Evolutionary conservation across 371 early-diverging fungal genomes (phyloP).

Genomic region (Actinomortierella wolfii): DNA sequence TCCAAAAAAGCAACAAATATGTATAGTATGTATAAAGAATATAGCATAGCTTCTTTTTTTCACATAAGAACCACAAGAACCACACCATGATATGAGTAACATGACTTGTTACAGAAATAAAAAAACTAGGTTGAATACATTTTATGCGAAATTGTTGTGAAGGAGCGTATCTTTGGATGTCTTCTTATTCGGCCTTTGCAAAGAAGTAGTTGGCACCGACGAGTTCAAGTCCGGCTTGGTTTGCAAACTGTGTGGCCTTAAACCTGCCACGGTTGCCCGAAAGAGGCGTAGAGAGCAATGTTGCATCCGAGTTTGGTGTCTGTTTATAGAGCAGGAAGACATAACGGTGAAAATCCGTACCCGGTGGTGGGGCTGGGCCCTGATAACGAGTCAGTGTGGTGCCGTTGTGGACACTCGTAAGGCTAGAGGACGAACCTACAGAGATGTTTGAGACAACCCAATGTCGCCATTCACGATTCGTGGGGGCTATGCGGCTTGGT

Average conservation of each 20-base stretch:
- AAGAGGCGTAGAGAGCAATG: slow-evolving; percentile 2
- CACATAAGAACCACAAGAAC: no score
- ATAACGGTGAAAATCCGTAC: slow-evolving; percentile 66
- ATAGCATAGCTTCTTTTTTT: no score
- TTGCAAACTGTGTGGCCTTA: slow-evolving; percentile 53
- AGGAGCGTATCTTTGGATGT: no score
- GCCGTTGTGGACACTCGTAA: slow-evolving; percentile 43
- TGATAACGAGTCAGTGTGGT: slow-evolving; percentile 52
- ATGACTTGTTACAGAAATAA: no score
- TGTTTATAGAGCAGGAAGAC: slow-evolving; percentile 68
- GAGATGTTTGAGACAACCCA: slow-evolving; percentile 67
- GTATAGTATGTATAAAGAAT: no score
- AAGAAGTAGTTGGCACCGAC: slow-evolving; percentile 63
- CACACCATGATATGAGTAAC: no score
- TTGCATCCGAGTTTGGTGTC: slow-evolving; percentile 26
- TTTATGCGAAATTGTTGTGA: no score
- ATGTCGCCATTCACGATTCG: slow-evolving; percentile 63
- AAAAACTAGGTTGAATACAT: no score
- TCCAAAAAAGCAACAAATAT: no score
- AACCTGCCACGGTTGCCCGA: slow-evolving; percentile 43
- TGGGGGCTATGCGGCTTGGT: slow-evolving; percentile 59
- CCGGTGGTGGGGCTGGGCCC: slow-evolving; percentile 62
- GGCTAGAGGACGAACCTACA: slow-evolving; percentile 25
- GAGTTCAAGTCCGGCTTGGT: slow-evolving; percentile 52
- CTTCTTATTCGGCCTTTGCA: slow-evolving; percentile 36